These are phyloP conservation scores for Claviceps arundinis DNA, from an alignment of 2,329 filamentous ascomycete species.

Conservation along the genomic window DNA sequence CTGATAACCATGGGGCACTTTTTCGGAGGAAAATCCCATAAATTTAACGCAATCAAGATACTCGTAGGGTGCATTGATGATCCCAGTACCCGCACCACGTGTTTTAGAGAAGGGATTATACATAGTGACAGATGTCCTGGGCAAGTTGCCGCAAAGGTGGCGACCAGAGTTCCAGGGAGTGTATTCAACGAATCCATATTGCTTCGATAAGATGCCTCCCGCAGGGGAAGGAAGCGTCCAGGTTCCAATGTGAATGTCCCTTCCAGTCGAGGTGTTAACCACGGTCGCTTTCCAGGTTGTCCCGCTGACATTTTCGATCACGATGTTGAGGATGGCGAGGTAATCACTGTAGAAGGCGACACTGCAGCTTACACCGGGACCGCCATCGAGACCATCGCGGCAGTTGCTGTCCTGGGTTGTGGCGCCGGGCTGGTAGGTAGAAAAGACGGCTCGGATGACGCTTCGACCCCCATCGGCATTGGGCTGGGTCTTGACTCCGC, in stretches of 20 bases:
- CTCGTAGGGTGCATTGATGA: neutral
- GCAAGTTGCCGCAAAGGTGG: neutral
- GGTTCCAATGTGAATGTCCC: neutral
- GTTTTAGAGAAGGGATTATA: neutral
- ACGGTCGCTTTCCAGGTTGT: neutral
- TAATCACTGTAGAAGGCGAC: neutral
- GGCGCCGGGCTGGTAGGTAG: neutral
- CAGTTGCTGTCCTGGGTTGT: neutral
- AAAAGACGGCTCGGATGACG: neutral
- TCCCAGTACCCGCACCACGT: neutral
- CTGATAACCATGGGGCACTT: neutral
- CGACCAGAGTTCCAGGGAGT: neutral
- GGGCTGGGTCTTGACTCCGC: neutral
- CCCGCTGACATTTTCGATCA: neutral
- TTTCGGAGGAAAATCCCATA: neutral
- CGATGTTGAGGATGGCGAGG: neutral
- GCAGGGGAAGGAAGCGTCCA: neutral
- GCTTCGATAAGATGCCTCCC: neutral
- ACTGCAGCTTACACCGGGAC: neutral
- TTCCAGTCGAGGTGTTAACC: neutral
- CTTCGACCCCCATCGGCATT: neutral
- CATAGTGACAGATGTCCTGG: neutral
- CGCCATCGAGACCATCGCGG: neutral
- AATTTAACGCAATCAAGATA: neutral
- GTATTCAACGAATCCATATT: neutral